These are phyloP conservation scores for Entomortierella chlamydospora DNA, from an alignment of 192 early-diverging fungal genomes.

Conservation along the genomic window DNA sequence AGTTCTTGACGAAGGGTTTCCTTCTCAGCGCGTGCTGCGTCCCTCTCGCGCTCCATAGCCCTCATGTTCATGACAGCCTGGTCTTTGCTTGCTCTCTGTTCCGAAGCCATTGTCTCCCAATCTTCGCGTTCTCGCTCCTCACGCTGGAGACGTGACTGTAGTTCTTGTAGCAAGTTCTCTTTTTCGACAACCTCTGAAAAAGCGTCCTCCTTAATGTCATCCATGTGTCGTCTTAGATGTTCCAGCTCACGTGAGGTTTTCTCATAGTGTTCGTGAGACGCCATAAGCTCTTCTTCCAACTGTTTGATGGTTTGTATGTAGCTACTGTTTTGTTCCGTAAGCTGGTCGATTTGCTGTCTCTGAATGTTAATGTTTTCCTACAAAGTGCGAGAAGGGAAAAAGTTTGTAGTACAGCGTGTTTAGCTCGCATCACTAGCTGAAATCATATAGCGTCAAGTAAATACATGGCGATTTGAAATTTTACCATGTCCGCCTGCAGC, in stretches of 20 bases:
- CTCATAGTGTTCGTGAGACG: conserved; percentile 56
- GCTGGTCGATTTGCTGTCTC: conserved; percentile 65
- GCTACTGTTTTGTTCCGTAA: conserved; percentile 66
- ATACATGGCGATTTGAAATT: background rate
- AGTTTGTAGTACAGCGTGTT: too few relatives aligned
- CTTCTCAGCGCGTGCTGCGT: conserved; percentile 58
- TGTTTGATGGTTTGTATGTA: conserved; percentile 69
- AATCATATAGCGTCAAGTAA: too few relatives aligned
- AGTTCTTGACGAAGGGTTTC: conserved; percentile 60
- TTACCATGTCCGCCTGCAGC: conserved; percentile 83
- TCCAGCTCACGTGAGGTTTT: conserved; percentile 63
- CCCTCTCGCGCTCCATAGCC: conserved; percentile 65
- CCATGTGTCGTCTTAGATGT: conserved; percentile 67
- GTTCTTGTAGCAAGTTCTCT: conserved; percentile 64
- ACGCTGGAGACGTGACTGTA: conserved; percentile 65
- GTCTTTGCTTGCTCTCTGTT: conserved; percentile 66
- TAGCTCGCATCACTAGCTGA: too few relatives aligned
- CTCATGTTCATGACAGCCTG: conserved; percentile 62
- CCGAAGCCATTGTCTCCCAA: conserved; percentile 66
- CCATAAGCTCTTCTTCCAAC: conserved; percentile 59
- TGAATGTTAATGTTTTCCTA: conserved; percentile 68
- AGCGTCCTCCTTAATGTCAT: conserved; percentile 69
- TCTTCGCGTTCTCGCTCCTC: conserved; percentile 74
- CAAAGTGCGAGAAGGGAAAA: conserved; percentile 16
- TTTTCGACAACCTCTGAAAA: conserved; percentile 67